phyloP scores from a whole-genome alignment of 2,329 filamentous ascomycete genomes.

The Emmonsia crescens region DNA sequence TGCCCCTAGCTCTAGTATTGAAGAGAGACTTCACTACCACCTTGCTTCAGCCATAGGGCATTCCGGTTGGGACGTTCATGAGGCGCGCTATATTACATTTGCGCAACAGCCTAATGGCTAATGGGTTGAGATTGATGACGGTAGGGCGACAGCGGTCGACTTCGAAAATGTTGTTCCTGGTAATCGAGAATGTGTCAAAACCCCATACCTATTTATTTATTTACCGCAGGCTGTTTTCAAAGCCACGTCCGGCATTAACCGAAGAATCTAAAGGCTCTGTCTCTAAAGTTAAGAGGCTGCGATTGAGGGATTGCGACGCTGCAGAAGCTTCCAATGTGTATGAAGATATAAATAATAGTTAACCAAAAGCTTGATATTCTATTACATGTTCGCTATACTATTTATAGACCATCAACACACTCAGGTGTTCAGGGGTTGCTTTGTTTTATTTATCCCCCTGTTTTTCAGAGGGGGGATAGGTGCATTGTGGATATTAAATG shows the following conservation, averaged over 20 bases:
- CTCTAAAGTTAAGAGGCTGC: not conserved
- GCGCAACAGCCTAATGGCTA: conserved; percentile 6
- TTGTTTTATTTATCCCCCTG: not conserved
- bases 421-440: not conserved
- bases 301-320: not conserved
- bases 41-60: conserved; percentile 9
- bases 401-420: not conserved
- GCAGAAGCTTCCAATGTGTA: not conserved
- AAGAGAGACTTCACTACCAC: conserved; percentile 6
- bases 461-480: not conserved
- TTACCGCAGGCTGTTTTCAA: not conserved
- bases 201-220: not conserved
- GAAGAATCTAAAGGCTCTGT: not conserved
- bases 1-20: not conserved
- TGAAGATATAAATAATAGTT: not conserved
- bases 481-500: not conserved
- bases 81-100: conserved; percentile 10
- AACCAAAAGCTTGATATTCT: not conserved
- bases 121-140: conserved; percentile 9
- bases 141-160: not conserved
- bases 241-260: not conserved
- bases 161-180: not conserved
- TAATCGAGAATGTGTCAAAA: not conserved
- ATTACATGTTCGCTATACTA: not conserved
- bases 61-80: not conserved